A percentile compares a stretch with the other conserved stretches of the same genome.
These are phyloP conservation scores for Tolypocladium ophioglossoides DNA, from an alignment of 2,329 filamentous ascomycete species.

Conservation along the genomic window DNA sequence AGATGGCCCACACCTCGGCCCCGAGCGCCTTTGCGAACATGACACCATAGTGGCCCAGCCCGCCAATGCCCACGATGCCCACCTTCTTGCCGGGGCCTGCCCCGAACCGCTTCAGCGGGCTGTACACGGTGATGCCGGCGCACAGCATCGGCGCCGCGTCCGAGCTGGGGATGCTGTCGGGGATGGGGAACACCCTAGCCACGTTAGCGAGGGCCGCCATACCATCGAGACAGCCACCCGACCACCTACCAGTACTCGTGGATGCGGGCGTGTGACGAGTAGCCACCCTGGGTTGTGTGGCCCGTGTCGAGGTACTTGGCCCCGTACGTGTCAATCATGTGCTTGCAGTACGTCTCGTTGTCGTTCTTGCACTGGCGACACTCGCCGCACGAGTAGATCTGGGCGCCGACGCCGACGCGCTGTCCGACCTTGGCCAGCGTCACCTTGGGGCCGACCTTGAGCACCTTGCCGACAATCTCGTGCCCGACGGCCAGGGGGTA, in stretches of 20 bases:
- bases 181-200: slow-evolving; percentile 57
- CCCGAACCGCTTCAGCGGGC: slow-evolving; percentile 65
- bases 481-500: slow-evolving; percentile 60
- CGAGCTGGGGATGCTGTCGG: slow-evolving; percentile 52
- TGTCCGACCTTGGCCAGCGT: slow-evolving; percentile 43
- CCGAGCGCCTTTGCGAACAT: slow-evolving; percentile 59
- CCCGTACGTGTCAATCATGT: slow-evolving; percentile 38
- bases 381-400: slow-evolving; percentile 39
- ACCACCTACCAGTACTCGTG: slow-evolving; percentile 31
- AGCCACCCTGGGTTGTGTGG: slow-evolving; percentile 49
- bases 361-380: slow-evolving; percentile 29
- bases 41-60: slow-evolving; percentile 61
- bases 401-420: slow-evolving; percentile 48
- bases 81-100: slow-evolving; percentile 71
- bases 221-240: neutral
- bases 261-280: slow-evolving; percentile 24
- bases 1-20: slow-evolving; percentile 52
- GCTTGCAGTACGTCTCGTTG: slow-evolving; percentile 29
- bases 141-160: slow-evolving; percentile 74
- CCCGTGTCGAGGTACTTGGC: slow-evolving; percentile 38
- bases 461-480: slow-evolving; percentile 60
- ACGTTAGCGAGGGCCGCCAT: slow-evolving; percentile 4
- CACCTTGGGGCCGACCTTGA: slow-evolving; percentile 49
- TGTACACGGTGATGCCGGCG: slow-evolving; percentile 72
- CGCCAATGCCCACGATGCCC: slow-evolving; percentile 62